A percentile compares a stretch with the other conserved stretches of the same genome.
These are phyloP conservation scores for Rhamnella rubrinervis DNA, from an alignment of 331 rosid species.

Conservation along the genomic window DNA sequence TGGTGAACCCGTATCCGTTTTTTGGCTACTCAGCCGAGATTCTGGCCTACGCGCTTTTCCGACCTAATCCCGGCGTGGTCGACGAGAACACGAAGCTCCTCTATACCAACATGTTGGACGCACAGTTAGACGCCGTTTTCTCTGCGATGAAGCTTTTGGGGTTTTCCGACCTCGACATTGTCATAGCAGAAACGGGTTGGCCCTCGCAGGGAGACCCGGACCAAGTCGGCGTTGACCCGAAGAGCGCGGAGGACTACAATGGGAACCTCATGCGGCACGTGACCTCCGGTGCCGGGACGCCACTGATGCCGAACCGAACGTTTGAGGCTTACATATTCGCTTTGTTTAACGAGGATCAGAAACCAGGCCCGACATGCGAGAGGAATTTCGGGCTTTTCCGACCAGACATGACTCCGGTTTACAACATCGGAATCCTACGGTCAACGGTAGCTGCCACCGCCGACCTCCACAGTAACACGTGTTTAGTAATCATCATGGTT, in stretches of 20 bases:
- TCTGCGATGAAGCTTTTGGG: slow-evolving; percentile 61
- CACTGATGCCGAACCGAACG: slow-evolving; percentile 68
- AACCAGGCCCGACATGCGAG: slow-evolving; percentile 62
- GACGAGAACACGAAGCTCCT: slow-evolving; percentile 42
- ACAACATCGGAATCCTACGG: slow-evolving; percentile 37
- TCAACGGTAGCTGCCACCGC: slow-evolving; percentile 43
- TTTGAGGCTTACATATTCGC: slow-evolving; percentile 67
- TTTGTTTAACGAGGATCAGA: slow-evolving; percentile 60
- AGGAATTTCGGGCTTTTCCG: slow-evolving; percentile 64
- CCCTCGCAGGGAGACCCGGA: slow-evolving; percentile 44
- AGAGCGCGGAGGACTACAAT: slow-evolving; percentile 52
- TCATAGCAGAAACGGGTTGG: slow-evolving; percentile 83
- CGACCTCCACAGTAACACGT: slow-evolving; percentile 20
- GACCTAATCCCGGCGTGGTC: slow-evolving; percentile 41
- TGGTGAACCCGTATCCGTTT: slow-evolving; percentile 78
- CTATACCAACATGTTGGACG: slow-evolving; percentile 78
- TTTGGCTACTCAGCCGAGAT: slow-evolving; percentile 45
- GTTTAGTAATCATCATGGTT: slow-evolving; percentile 18
- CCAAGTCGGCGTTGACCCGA: slow-evolving; percentile 50
- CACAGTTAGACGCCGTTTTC: slow-evolving; percentile 72
- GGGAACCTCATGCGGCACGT: slow-evolving; percentile 58
- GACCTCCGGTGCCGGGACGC: slow-evolving; percentile 54
- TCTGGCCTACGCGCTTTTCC: slow-evolving; percentile 58
- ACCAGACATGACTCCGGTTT: slow-evolving; percentile 44
- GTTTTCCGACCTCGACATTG: slow-evolving; percentile 61